These are phyloP conservation scores for Sugiyamaella valdiviana DNA, from an alignment of 805 yeast genomes.

Conservation along the genomic window DNA sequence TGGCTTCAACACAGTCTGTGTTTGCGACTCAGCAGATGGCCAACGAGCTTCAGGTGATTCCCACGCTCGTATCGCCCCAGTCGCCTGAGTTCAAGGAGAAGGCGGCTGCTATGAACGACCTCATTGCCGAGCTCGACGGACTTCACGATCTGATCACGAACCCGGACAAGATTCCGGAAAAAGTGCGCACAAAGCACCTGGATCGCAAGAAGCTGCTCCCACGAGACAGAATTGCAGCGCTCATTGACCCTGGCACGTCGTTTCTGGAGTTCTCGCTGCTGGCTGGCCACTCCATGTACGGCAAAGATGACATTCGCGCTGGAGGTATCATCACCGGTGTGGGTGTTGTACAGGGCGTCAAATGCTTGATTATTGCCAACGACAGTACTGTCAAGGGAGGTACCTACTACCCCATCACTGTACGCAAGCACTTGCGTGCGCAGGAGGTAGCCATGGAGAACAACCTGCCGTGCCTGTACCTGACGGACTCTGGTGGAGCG, in stretches of 20 bases:
- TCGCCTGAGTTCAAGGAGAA: conserved; percentile 22
- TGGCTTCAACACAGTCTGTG: conserved; percentile 1
- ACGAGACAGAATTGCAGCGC: conserved; percentile 27
- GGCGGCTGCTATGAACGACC: conserved; percentile 18
- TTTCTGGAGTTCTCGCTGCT: conserved; percentile 28
- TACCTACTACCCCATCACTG: conserved; percentile 32
- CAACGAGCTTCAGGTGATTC: conserved; percentile 16
- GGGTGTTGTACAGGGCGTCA: conserved; percentile 27
- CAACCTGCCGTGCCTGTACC: conserved; percentile 29
- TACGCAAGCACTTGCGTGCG: conserved; percentile 30
- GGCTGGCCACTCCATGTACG: conserved; percentile 30
- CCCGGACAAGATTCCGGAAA: conserved; percentile 25
- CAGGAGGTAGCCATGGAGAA: conserved; percentile 31
- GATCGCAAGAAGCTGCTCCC: conserved; percentile 28
- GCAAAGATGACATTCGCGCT: conserved; percentile 27
- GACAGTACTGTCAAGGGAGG: conserved; percentile 32
- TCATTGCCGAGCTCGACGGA: conserved; percentile 14
- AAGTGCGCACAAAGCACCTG: conserved; percentile 26
- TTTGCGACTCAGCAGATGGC: conserved; percentile 10
- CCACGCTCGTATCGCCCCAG: conserved; percentile 21
- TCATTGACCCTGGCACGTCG: conserved; percentile 29
- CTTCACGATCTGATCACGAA: conserved; percentile 21
- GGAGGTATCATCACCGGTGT: conserved; percentile 32
- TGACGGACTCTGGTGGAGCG: conserved; percentile 31
- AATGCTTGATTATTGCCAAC: conserved; percentile 29